Conservation (phyloP, 2,329 filamentous ascomycete genomes). For the Lojkania enalia region DNA sequence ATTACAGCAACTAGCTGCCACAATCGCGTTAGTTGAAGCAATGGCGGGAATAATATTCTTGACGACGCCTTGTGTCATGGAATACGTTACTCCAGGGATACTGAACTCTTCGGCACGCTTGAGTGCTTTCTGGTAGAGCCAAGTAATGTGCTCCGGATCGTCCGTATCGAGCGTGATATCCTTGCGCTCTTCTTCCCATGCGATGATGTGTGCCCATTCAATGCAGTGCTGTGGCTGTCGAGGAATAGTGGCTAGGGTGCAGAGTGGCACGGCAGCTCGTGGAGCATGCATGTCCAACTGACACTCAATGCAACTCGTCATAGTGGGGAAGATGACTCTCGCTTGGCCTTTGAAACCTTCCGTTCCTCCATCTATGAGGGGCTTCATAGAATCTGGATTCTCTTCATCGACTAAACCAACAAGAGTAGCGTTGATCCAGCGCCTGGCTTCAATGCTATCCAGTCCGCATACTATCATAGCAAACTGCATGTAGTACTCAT, state of each 20-base stretch:
- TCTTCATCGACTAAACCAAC: constrained; percentile 86
- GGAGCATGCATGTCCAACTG: constrained; percentile 98
- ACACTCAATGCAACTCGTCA: constrained; percentile 97
- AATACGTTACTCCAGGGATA: constrained; percentile 91
- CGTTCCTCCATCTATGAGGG: constrained; percentile 93
- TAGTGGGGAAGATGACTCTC: constrained; percentile 84
- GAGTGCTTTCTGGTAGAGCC: constrained; percentile 87
- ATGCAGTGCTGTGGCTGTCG: constrained; percentile 97
- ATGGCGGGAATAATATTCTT: constrained; percentile 99
- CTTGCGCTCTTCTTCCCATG: constrained; percentile 75
- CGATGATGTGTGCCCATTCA: constrained; percentile 98
- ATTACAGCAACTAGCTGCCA: constrained; percentile 94
- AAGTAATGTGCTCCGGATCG: constrained; percentile 95
- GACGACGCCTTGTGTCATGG: constrained; percentile 93
- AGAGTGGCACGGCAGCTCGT: constrained; percentile 93
- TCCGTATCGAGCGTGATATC: constrained; percentile 91
- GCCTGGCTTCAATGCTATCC: constrained; percentile 94
- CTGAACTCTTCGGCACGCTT: constrained; percentile 82
- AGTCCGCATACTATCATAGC: constrained; percentile 90
- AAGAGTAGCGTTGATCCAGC: constrained; percentile 96
- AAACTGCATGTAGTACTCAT: constrained; percentile 96
- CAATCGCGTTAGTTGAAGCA: constrained; percentile 94
- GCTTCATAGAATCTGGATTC: constrained; percentile 84
- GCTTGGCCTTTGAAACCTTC: constrained; percentile 98
- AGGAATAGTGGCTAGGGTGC: constrained; percentile 93